Evolutionary conservation across 2,329 filamentous ascomycete species (phyloP).

Genomic region (Aureobasidium sp.): DNA sequence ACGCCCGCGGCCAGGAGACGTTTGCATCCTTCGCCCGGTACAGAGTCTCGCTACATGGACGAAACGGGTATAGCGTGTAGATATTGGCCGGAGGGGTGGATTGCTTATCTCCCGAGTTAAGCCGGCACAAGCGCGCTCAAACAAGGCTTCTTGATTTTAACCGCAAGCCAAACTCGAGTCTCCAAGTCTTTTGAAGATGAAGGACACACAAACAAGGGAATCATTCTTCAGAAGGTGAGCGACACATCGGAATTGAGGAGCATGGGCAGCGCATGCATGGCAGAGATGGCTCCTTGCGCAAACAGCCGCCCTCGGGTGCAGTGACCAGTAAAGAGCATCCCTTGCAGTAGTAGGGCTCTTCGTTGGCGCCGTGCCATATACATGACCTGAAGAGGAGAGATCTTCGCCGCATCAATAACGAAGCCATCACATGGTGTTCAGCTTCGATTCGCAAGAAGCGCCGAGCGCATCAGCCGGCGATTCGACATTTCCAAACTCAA

Average conservation of each 20-base stretch:
- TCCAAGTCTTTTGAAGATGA: not conserved
- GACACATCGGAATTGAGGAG: not conserved
- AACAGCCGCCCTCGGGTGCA: not conserved
- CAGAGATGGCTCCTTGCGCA: not conserved
- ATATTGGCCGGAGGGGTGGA: not conserved
- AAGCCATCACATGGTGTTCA: not conserved
- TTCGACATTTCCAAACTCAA: not conserved
- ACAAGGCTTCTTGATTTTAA: not conserved
- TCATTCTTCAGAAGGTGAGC: not conserved
- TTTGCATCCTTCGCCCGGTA: not conserved
- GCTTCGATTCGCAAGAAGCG: not conserved
- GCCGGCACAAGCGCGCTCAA: not conserved
- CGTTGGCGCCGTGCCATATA: not conserved
- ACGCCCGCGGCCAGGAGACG: not conserved
- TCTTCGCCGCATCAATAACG: not conserved
- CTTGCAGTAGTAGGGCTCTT: not conserved
- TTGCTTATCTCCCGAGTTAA: not conserved
- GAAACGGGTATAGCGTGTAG: not conserved
- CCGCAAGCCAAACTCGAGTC: not conserved
- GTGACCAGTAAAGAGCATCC: not conserved
- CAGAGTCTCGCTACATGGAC: not conserved
- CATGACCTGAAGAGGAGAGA: not conserved
- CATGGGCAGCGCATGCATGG: not conserved
- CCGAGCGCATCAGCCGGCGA: not conserved
- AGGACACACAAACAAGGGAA: not conserved